Conservation (phyloP, 495 filamentous ascomycete species). For the Lophiostoma macrostomum region DNA sequence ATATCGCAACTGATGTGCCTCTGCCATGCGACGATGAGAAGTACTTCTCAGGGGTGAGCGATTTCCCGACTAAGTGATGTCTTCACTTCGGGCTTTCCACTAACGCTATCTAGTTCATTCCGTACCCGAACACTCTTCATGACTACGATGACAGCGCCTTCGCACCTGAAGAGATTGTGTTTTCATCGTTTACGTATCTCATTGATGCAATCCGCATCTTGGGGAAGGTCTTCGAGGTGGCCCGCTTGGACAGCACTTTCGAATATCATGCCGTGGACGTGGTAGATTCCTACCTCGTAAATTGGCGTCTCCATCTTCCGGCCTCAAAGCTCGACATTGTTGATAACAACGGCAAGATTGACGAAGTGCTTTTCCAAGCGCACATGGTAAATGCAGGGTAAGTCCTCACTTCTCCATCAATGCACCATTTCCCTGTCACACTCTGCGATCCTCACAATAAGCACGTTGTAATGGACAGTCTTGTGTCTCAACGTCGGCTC, state of each 20-base stretch:
- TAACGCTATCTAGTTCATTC: conserved; percentile 53
- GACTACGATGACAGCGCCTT: conserved; percentile 66
- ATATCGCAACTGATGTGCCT: conserved; percentile 39
- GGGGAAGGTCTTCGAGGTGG: conserved; percentile 64
- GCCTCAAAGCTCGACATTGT: conserved; percentile 69
- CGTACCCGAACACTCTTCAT: conserved; percentile 57
- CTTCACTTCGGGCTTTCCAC: not conserved
- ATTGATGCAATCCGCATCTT: conserved; percentile 62
- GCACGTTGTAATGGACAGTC: no score
- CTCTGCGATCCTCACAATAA: no score
- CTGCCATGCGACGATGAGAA: conserved; percentile 78
- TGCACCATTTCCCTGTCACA: no score
- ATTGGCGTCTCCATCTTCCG: conserved; percentile 80
- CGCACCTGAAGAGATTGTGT: conserved; percentile 56
- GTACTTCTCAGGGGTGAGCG: conserved; percentile 46
- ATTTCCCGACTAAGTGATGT: conserved; percentile 3
- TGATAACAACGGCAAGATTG: conserved; percentile 63
- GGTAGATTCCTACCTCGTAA: conserved; percentile 72
- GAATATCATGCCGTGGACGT: conserved; percentile 43
- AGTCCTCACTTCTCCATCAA: not conserved
- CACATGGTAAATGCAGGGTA: conserved; percentile 71
- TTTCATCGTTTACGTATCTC: conserved; percentile 76
- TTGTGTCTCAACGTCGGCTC: no score
- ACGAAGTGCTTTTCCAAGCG: conserved; percentile 91
- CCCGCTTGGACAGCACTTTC: conserved; percentile 19